Conservation (phyloP, 23 red algal species). For the Gracilariopsis chorda region DNA sequence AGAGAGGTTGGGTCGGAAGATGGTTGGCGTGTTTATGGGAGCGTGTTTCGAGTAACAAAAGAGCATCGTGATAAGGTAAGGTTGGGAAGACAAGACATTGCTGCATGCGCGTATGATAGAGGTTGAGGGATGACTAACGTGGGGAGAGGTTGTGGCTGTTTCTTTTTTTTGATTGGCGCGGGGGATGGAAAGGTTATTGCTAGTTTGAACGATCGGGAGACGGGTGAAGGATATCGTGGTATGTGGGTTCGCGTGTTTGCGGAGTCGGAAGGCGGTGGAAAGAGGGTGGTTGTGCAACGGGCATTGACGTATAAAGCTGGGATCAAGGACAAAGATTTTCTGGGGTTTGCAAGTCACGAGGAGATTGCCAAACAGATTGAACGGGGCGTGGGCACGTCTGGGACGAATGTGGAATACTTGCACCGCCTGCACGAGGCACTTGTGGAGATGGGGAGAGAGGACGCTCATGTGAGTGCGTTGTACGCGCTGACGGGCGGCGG, state of each 20-base stretch:
- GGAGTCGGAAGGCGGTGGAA: not conserved
- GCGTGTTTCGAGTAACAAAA: not conserved
- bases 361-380: not conserved
- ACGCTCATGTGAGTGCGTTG: not conserved
- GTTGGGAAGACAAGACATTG: not conserved
- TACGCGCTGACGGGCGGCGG: not conserved
- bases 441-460: not conserved
- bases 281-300: not conserved
- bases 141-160: not conserved
- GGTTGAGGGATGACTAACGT: too few relatives aligned
- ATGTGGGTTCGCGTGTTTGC: slow-evolving; percentile 3
- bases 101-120: too few relatives aligned
- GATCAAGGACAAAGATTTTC: not conserved
- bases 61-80: slow-evolving; percentile 25
- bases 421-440: not conserved
- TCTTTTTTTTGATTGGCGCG: not conserved
- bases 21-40: slow-evolving; percentile 13
- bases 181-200: not conserved
- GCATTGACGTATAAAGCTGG: slow-evolving; percentile 9
- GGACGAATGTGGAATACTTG: slow-evolving; percentile 26
- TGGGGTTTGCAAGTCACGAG: not conserved
- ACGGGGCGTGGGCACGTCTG: not conserved
- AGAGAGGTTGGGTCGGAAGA: not conserved
- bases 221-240: not conserved
- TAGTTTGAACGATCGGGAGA: slow-evolving; percentile 1